Evolutionary conservation across 768 basidiomycete genomes (phyloP).

Genomic region (Podaxis sp.): DNA sequence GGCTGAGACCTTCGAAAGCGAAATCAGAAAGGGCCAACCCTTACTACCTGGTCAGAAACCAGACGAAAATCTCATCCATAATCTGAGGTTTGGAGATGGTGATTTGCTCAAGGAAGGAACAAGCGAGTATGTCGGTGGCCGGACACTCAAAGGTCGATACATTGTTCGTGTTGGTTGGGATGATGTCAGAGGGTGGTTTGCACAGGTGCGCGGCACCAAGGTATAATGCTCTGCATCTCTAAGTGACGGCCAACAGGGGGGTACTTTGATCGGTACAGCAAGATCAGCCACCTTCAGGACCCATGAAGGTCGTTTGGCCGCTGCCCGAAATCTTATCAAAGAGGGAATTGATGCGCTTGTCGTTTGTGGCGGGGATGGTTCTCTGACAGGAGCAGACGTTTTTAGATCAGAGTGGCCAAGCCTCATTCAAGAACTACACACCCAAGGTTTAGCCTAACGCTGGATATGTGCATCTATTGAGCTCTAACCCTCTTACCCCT

Average conservation of each 20-base stretch:
- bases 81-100: slow-evolving; percentile 81
- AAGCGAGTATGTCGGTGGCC: slow-evolving; percentile 62
- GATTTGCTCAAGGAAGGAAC: slow-evolving; percentile 76
- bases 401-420: slow-evolving; percentile 93
- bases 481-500: slow-evolving; percentile 7
- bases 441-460: slow-evolving; percentile 42
- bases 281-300: slow-evolving; percentile 83
- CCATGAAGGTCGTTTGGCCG: slow-evolving; percentile 80
- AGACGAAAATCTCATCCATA: slow-evolving; percentile 49
- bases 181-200: slow-evolving; percentile 94
- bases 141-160: slow-evolving; percentile 83
- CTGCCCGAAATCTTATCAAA: slow-evolving; percentile 87
- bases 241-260: slow-evolving; percentile 53
- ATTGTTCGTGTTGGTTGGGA: slow-evolving; percentile 98
- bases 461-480: neutral
- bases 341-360: slow-evolving; percentile 97
- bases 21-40: slow-evolving; percentile 12
- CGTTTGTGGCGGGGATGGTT: slow-evolving; percentile 97
- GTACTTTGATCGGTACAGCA: slow-evolving; percentile 95
- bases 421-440: slow-evolving; percentile 65
- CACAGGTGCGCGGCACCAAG: slow-evolving; percentile 54
- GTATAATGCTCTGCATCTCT: neutral
- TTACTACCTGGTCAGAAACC: slow-evolving; percentile 19
- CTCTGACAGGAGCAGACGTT: slow-evolving; percentile 91
- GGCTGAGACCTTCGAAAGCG: slow-evolving; percentile 18